Evolutionary conservation across 164 flowering plant genomes (phyloP).

Genomic region (Vitis vinifera): DNA sequence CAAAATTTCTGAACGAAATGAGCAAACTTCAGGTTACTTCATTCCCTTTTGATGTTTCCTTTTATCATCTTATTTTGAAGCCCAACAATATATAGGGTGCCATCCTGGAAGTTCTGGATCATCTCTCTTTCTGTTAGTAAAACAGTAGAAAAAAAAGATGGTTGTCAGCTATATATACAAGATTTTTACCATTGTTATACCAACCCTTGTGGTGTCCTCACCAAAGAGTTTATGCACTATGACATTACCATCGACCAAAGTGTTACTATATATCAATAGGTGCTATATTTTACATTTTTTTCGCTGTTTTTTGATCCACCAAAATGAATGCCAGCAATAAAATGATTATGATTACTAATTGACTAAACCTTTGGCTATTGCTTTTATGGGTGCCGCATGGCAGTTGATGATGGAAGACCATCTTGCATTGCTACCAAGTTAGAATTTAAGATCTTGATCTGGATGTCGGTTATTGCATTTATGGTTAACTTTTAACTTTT

Average conservation of each 20-base stretch:
- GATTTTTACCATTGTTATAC: background rate
- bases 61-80: background rate
- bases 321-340: background rate
- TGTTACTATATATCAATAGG: background rate
- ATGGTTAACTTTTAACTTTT: background rate
- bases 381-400: background rate
- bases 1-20: slow-evolving; percentile 74
- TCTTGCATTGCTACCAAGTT: background rate
- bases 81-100: background rate
- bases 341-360: background rate
- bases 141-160: too few relatives aligned
- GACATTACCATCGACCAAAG: background rate
- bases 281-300: background rate
- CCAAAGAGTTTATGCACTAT: too few relatives aligned
- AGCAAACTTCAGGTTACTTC: slow-evolving; percentile 81
- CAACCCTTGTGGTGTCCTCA: background rate
- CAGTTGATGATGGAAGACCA: background rate
- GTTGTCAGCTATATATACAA: background rate
- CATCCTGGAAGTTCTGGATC: background rate
- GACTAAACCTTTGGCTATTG: background rate
- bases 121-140: background rate
- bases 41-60: background rate
- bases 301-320: background rate
- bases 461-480: background rate
- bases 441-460: background rate